Base-by-base conservation (phyloP, 176 grass and related monocot genomes). In the Musa schizocarpa region DNA sequence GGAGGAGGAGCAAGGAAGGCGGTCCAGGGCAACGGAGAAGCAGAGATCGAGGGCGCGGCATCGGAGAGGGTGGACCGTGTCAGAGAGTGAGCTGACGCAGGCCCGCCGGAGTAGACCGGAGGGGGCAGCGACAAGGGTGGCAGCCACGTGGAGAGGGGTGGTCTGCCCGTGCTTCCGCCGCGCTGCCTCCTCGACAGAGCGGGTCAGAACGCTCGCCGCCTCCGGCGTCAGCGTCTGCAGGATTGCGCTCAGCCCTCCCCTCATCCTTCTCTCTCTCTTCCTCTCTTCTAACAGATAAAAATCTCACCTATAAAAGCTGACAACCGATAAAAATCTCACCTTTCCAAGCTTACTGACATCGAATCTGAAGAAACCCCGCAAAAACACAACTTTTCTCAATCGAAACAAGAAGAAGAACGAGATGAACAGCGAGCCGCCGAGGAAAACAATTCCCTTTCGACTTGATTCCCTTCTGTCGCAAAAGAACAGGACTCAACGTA, bases 211-310 rank as follows among this genome's bases (percentile, higher is more conserved):
- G 61, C 78, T 83, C 20, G 93, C 93, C 43, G 85, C 93, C 61
- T 92, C 89, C 74, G 85, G 83, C 53, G 93, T 90, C 76, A 96
- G 89, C 59, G 93, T 96, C 73, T 96, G 93, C 58, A 92, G 93
- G 78, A 92, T 90, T 82, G 93, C 86, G 78, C 87, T 96, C 78
- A 96, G 86, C 87, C 91, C 93, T 53, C 87, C 79, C 89, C 93
- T 92, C 93, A 96, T 96, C 68, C 75, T 69, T 76, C 55, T 76
- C 54, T 63, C 17, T 53, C 11, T 73, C n/a, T 50, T 16, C 17
- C 14, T 59, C 22, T 48, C 11, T n/a, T 69, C 67, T 9, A 69
- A 69, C 24, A 16, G 48, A 69, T 20, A 9, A 43, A 63, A 50
- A 63, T 64, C 57, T 50, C 74, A 76, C 27, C 57, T 64, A 63